Conservation (phyloP, 768 basidiomycete genomes). For the Auriculariales sp. region DNA sequence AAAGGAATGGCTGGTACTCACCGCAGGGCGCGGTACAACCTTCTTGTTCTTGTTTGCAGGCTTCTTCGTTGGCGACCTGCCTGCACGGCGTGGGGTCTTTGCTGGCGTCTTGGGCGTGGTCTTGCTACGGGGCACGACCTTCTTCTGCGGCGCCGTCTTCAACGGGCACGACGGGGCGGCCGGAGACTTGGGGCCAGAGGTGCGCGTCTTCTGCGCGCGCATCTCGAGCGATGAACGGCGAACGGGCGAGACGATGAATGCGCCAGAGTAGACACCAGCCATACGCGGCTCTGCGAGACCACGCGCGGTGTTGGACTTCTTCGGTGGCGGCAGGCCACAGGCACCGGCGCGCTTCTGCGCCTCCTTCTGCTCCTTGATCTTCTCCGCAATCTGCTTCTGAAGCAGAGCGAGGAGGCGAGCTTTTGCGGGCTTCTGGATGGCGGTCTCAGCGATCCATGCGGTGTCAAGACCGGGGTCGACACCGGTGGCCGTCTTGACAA, state of each 20-base stretch:
- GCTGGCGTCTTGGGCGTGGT: neutral
- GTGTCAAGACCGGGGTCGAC: neutral
- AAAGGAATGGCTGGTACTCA: neutral
- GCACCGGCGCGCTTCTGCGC: neutral
- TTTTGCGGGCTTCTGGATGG: neutral
- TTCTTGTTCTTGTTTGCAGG: neutral
- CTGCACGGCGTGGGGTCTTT: neutral
- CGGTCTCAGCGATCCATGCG: neutral
- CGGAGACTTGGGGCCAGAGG: neutral
- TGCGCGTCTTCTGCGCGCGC: neutral
- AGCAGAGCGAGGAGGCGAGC: neutral
- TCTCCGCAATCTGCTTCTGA: neutral
- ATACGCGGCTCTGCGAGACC: neutral
- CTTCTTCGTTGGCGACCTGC: neutral
- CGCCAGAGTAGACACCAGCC: neutral
- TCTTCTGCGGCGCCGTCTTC: neutral
- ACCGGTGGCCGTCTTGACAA: neutral
- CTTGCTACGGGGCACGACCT: neutral
- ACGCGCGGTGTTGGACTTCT: neutral
- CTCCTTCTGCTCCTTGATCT: neutral
- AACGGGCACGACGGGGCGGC: neutral
- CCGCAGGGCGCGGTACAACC: neutral
- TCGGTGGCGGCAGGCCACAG: neutral
- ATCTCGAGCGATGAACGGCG: neutral
- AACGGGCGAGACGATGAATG: neutral